Evolutionary conservation across 1,139 yeast genomes (phyloP), one percentile per base, ranked within the genome.

Genomic region (Scheffersomyces quercinus): DNA sequence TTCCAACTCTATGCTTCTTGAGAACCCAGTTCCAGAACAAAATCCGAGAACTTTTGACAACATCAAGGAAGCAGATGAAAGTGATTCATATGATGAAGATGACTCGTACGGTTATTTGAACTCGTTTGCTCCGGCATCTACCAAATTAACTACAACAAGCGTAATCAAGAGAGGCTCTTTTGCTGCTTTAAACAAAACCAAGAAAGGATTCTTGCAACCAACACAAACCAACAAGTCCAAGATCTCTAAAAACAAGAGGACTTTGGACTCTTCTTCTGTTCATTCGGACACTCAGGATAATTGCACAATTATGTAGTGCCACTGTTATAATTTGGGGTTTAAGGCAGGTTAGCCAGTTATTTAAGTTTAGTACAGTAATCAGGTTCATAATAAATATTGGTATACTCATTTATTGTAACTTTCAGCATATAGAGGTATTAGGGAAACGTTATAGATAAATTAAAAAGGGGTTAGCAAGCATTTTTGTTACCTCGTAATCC

Each of bases 21-120:
- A 31, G 5, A 31, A 31, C 9, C 24, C 20, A 5, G 20, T 5
- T 8, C 20, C 20, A 15, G 20, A 31, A 31, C 20, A 15, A 8
- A 34, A 11, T 5, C 15, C 16, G 12, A 37, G 29, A 15, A 8
- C 32, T 6, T 24, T 37, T 11, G 32, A 37, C 15, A 35, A 37
- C 9, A 31, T 37, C 29, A 31, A 31, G 7, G 35, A 28, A 28
- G 7, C 35, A 20, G 43, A 32, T 5, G 36, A 13, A 8, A 24
- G 30, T 9, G 44, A 49, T 26, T 45, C 44, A n/a, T 49, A 41
- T 11, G 53, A 51, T 10, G 50, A 49, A 4, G 59, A 54, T 38
- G 54, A 52, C 24, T 43, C 50, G 3, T 55, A 40, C 38, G 49
- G 43, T 16, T 43, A 49, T 31, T 41, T 56, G 36, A 52, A 54